Evolutionary conservation across 208 protist species (phyloP).

Genomic region (Acanthamoeba royreba): DNA sequence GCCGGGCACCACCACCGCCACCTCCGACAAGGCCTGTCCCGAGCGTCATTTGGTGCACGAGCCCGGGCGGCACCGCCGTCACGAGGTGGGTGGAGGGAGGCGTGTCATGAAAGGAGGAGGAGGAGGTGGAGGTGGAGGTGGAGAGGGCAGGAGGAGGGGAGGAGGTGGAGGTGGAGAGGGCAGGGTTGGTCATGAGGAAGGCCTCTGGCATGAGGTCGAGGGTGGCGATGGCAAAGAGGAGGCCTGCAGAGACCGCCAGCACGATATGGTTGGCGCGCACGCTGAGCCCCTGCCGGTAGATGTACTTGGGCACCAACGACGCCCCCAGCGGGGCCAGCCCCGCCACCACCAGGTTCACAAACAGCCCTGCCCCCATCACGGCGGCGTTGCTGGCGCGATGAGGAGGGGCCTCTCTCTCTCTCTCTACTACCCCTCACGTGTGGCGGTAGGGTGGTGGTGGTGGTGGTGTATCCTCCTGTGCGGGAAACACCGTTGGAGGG

Average conservation of each 20-base stretch:
- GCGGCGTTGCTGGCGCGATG: too few species aligned
- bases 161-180: neutral
- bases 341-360: neutral
- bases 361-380: neutral
- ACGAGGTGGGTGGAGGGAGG: too few species aligned
- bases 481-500: too few species aligned
- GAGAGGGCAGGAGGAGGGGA: neutral
- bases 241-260: neutral
- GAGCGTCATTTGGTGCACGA: too few species aligned
- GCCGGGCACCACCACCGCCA: too few species aligned
- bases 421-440: too few species aligned
- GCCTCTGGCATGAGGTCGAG: neutral
- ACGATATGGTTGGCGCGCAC: neutral
- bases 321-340: neutral
- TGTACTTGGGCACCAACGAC: neutral
- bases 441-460: too few species aligned
- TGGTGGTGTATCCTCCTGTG: too few species aligned
- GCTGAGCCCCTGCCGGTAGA: neutral
- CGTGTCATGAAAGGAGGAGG: neutral
- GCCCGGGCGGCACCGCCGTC: too few species aligned
- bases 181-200: neutral
- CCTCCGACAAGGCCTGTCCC: too few species aligned
- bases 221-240: constrained; percentile 6
- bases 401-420: too few species aligned
- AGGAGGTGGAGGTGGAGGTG: neutral